These are phyloP conservation scores for Lactifluus rugatus DNA, from an alignment of 768 basidiomycete species.

Conservation along the genomic window DNA sequence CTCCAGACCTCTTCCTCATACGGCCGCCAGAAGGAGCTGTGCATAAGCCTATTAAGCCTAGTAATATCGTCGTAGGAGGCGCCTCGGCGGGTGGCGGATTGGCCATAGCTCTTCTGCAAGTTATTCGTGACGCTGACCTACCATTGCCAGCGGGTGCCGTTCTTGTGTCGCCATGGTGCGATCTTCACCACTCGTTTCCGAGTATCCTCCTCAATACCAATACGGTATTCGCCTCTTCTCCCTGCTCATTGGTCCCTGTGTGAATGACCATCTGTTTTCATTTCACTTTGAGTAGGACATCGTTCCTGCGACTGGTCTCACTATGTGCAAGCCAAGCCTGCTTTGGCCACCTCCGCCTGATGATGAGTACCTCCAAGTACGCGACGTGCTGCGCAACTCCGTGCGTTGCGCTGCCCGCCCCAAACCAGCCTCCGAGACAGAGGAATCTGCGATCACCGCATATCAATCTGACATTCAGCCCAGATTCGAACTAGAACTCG, in stretches of 20 bases:
- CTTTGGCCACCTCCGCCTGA: conserved; percentile 70
- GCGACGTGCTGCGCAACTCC: conserved; percentile 47
- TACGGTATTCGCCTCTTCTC: conserved; percentile 40
- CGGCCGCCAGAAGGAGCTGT: conserved; percentile 70
- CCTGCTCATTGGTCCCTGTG: background rate
- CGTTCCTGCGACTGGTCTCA: conserved; percentile 61
- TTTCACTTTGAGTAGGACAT: conserved; percentile 46
- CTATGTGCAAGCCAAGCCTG: conserved; percentile 66
- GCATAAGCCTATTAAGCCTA: conserved; percentile 73
- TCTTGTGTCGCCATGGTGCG: conserved; percentile 87
- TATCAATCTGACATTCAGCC: conserved; percentile 11
- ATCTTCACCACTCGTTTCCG: conserved; percentile 88
- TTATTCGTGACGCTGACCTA: conserved; percentile 77
- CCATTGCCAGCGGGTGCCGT: conserved; percentile 82
- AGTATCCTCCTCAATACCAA: conserved; percentile 76
- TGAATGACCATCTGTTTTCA: background rate
- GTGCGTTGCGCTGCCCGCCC: conserved; percentile 39
- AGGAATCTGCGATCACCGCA: background rate
- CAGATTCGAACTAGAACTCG: conserved; percentile 7
- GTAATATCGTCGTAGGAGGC: conserved; percentile 76
- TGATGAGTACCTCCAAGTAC: conserved; percentile 48
- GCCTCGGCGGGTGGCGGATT: conserved; percentile 95
- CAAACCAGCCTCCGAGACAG: background rate
- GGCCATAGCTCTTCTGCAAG: conserved; percentile 71
- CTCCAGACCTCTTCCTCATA: conserved; percentile 79